These are phyloP conservation scores for Dictyostelium purpureum DNA, from an alignment of 78 protist genomes.

Conservation along the genomic window DNA sequence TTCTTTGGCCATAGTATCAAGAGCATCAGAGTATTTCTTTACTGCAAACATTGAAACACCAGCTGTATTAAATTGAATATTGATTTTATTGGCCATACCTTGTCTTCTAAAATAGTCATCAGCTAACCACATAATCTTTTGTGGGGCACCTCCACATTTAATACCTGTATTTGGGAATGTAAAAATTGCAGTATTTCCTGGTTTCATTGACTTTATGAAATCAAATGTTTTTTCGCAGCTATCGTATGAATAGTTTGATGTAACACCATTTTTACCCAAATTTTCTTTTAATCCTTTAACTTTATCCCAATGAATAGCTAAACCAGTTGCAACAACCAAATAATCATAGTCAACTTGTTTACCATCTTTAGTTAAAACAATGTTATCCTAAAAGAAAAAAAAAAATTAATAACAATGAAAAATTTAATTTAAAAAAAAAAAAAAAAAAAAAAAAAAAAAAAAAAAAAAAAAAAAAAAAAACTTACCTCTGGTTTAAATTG, in stretches of 20 bases:
- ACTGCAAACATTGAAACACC: conserved; percentile 78
- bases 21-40: conserved; percentile 68
- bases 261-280: conserved; percentile 82
- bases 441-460: background rate
- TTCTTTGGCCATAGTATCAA: conserved; percentile 40
- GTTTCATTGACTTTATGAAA: conserved; percentile 27
- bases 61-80: conserved; percentile 53
- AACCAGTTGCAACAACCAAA: conserved; percentile 83
- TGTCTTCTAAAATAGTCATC: conserved; percentile 62
- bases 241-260: conserved; percentile 75
- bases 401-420: background rate
- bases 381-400: conserved; percentile 8
- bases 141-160: conserved; percentile 91
- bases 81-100: conserved; percentile 42
- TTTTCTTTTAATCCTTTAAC: conserved; percentile 82
- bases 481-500: conserved; percentile 51
- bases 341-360: conserved; percentile 70
- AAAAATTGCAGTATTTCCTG: conserved; percentile 72
- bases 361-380: conserved; percentile 60
- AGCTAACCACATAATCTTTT: conserved; percentile 84
- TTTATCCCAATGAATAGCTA: conserved; percentile 70
- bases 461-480: background rate
- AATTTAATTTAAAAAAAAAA: background rate
- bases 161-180: conserved; percentile 80
- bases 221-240: conserved; percentile 60